Evolutionary conservation across 2,329 filamentous ascomycete species (phyloP).

Genomic region (Colletotrichum kahawae): DNA sequence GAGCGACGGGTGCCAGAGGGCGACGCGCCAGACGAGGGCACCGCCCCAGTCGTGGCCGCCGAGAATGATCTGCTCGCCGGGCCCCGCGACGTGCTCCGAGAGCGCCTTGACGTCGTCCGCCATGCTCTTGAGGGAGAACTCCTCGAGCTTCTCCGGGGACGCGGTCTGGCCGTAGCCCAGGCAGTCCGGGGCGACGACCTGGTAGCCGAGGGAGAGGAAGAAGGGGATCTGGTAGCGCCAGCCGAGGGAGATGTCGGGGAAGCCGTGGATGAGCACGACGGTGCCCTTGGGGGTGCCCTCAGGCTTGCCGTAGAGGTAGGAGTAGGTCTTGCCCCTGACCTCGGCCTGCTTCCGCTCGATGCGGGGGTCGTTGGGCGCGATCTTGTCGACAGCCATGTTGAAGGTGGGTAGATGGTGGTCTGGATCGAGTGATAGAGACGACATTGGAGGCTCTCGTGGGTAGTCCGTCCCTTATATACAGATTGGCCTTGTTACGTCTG

Average conservation of each 20-base stretch:
- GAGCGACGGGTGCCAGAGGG: constrained; percentile 74
- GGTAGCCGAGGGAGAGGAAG: constrained; percentile 73
- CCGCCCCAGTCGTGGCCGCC: constrained; percentile 97
- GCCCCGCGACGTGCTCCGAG: constrained; percentile 55
- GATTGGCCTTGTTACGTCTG: background rate
- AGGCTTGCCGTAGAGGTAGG: constrained; percentile 63
- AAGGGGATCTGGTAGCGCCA: constrained; percentile 91
- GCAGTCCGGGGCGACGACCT: constrained; percentile 85
- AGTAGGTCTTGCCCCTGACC: constrained; percentile 75
- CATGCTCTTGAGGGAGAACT: constrained; percentile 68
- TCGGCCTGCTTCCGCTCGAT: constrained; percentile 66
- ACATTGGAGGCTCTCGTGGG: background rate
- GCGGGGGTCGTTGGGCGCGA: constrained; percentile 69
- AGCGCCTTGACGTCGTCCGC: constrained; percentile 78
- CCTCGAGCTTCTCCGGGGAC: constrained; percentile 63
- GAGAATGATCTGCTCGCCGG: constrained; percentile 68
- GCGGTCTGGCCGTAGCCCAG: constrained; percentile 84
- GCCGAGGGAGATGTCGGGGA: constrained; percentile 81
- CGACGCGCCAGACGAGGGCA: constrained; percentile 74
- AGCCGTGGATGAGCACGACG: constrained; percentile 70
- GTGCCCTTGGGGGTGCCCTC: constrained; percentile 48
- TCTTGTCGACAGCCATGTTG: constrained; percentile 63
- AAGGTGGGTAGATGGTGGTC: background rate
- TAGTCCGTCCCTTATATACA: background rate
- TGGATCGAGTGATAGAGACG: background rate